These are phyloP conservation scores for Beta corolliflora DNA, from an alignment of 179 eudicot genomes.

Conservation along the genomic window DNA sequence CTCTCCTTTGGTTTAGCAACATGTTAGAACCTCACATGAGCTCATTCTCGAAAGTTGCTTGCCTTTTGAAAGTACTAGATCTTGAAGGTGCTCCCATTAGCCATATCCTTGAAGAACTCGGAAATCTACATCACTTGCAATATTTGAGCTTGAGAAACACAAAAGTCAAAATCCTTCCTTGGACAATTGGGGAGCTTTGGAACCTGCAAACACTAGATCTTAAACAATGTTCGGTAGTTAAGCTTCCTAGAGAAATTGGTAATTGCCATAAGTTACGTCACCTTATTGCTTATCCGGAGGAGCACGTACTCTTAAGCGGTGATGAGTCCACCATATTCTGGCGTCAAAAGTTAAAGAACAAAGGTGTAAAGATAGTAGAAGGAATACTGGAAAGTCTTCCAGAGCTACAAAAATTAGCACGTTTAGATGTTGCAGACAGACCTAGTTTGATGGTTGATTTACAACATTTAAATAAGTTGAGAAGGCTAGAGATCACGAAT, in stretches of 20 bases:
- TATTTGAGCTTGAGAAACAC: slow-evolving; percentile 10
- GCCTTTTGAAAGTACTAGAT: slow-evolving; percentile 7
- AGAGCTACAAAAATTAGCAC: slow-evolving; percentile 5
- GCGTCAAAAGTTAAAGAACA: not conserved
- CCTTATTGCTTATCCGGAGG: not conserved
- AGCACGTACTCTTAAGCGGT: not conserved
- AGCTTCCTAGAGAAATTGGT: not conserved
- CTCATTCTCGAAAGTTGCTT: not conserved
- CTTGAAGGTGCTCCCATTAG: not conserved
- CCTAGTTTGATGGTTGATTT: not conserved
- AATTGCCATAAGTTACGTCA: not conserved
- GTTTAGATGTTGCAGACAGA: not conserved
- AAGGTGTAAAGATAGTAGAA: not conserved
- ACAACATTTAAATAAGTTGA: not conserved
- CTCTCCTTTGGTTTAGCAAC: not conserved
- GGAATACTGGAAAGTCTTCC: not conserved
- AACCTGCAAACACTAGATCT: slow-evolving; percentile 16
- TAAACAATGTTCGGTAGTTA: not conserved
- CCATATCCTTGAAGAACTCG: not conserved
- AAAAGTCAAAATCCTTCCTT: not conserved
- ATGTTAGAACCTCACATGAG: not conserved
- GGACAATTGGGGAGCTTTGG: not conserved
- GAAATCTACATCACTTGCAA: not conserved
- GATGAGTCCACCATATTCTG: too few relatives aligned
- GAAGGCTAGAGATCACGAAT: not conserved